These are phyloP conservation scores for Aspergillus chevalieri DNA, from an alignment of 2,329 filamentous ascomycete genomes.

Conservation along the genomic window DNA sequence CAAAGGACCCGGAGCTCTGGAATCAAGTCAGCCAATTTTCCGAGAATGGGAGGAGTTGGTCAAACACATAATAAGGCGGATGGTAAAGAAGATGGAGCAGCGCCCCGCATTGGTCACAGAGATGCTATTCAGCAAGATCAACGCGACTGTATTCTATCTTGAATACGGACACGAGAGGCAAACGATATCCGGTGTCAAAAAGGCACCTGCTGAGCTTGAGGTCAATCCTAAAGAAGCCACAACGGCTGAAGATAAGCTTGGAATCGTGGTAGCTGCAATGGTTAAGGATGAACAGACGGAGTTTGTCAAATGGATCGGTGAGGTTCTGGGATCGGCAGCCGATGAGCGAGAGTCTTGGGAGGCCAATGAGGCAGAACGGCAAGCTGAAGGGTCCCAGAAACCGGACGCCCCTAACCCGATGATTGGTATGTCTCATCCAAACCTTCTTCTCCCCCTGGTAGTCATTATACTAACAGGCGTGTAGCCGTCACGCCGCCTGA, in stretches of 20 bases:
- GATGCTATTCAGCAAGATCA: constrained; percentile 90
- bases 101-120: constrained; percentile 81
- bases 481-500: constrained; percentile 59
- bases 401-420: constrained; percentile 20
- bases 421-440: constrained; percentile 41
- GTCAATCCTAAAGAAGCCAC: constrained; percentile 65
- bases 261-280: constrained; percentile 70
- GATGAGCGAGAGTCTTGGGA: constrained; percentile 74
- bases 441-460: neutral
- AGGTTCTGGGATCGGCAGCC: constrained; percentile 60
- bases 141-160: constrained; percentile 74
- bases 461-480: constrained; percentile 2
- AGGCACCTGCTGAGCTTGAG: constrained; percentile 73
- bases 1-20: constrained; percentile 74
- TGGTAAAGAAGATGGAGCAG: constrained; percentile 77
- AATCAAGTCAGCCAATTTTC: constrained; percentile 60
- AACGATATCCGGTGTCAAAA: constrained; percentile 57
- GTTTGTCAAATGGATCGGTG: constrained; percentile 75
- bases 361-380: constrained; percentile 58
- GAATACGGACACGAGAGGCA: constrained; percentile 88
- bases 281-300: constrained; percentile 73
- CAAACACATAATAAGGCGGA: constrained; percentile 73
- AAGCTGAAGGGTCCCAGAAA: constrained; percentile 33
- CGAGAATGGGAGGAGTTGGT: constrained; percentile 89
- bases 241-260: constrained; percentile 62